Conservation (phyloP, 2,329 filamentous ascomycete genomes). For the Scytalidium lignicola region DNA sequence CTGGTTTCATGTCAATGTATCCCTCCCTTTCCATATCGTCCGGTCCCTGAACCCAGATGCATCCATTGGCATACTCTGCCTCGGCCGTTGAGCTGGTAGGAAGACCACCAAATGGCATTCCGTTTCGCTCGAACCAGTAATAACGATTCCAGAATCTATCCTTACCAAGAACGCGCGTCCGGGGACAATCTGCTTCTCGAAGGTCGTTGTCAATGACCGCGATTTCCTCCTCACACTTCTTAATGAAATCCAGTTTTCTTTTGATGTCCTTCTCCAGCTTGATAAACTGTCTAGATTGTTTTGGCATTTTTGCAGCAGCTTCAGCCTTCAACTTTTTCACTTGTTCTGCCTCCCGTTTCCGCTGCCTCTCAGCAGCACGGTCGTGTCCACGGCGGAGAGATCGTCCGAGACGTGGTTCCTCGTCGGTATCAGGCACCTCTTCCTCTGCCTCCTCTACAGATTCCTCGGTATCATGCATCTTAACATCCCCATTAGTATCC, state of each 20-base stretch:
- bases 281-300: slow-evolving; percentile 83
- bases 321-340: slow-evolving; percentile 59
- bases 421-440: slow-evolving; percentile 64
- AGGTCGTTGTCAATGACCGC: slow-evolving; percentile 83
- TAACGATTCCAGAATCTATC: slow-evolving; percentile 98
- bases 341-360: slow-evolving; percentile 70
- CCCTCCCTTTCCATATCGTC: slow-evolving; percentile 82
- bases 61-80: slow-evolving; percentile 87
- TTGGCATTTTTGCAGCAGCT: slow-evolving; percentile 54
- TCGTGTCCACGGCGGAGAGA: slow-evolving; percentile 60
- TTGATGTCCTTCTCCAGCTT: slow-evolving; percentile 86
- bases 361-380: slow-evolving; percentile 65
- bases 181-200: slow-evolving; percentile 87
- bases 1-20: slow-evolving; percentile 72
- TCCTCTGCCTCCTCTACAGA: slow-evolving; percentile 53
- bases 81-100: slow-evolving; percentile 82
- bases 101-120: slow-evolving; percentile 90
- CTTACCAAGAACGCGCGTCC: slow-evolving; percentile 83
- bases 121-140: slow-evolving; percentile 98
- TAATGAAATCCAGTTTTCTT: slow-evolving; percentile 75
- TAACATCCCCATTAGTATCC: slow-evolving; percentile 47
- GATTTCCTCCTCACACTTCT: slow-evolving; percentile 80
- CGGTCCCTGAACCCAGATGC: slow-evolving; percentile 94
- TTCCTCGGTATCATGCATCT: slow-evolving; percentile 61
- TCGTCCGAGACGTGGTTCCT: slow-evolving; percentile 53